Evolutionary conservation across 2,329 filamentous ascomycete genomes (phyloP), one percentile per base, ranked within the genome.

Genomic region (Claviceps lovelessii): DNA sequence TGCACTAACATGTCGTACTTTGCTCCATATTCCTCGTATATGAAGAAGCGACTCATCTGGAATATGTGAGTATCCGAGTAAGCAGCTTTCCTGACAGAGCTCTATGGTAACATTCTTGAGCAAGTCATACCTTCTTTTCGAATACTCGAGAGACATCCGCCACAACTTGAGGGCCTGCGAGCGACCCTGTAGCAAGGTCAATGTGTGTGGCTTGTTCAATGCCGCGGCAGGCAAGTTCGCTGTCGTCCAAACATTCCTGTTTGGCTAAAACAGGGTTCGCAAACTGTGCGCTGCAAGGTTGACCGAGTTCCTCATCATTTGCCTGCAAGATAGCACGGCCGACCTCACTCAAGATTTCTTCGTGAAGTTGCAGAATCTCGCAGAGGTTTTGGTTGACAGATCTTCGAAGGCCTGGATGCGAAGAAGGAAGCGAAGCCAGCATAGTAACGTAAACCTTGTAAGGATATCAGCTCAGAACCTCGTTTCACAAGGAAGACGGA

Each of bases 1-100:
- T 86, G 83, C 49, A 86, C 82, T 75, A 96, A 86, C 60, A 89
- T 76, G 61, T 94, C 88, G 68, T 93, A 95, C 65, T 91, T 91
- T 52, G 86, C 86, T 41, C 88, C 87, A 66, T 95, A 98, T 62
- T 95, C 88, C 70, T 95, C 87, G 65, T 98, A 98, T 51, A 85
- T 76, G 64, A 87, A 86, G 70, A 97, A 93, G 0, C 83, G 82
- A 57, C 81, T 79, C 72, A 94, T 84, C 88, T 15, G 45, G 29
- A 53, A n/a, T n/a, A 23, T 52, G n/a, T 60, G 8, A 57, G 53
- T 33, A 47, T 31, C 23, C 10, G 17, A 23, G 44, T n/a, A 28
- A 44, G 33, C n/a, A 13, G 9, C 3, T 51, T 5, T 13, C 39
- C 28, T 13, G 29, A 51, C 8, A 33, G 35, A 11, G 35, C 5